Evolutionary conservation across 345 rosid genomes (phyloP).

Genomic region (Lepidium didymum): DNA sequence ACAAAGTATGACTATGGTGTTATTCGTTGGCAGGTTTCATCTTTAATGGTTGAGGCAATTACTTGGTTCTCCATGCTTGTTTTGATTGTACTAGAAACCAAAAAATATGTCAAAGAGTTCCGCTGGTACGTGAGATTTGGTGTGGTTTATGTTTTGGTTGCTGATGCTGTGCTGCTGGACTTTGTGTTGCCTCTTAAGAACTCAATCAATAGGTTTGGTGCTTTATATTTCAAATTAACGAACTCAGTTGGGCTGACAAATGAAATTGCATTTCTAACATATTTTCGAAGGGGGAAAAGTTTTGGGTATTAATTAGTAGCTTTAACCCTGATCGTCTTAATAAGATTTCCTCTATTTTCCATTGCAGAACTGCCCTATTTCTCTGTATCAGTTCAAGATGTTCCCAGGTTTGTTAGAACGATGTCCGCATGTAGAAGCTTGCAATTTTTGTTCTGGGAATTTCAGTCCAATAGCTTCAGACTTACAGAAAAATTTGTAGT

Average conservation of each 20-base stretch:
- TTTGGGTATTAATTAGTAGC: neutral
- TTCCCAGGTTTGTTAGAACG: constrained; percentile 58
- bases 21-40: constrained; percentile 39
- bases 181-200: constrained; percentile 50
- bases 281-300: neutral
- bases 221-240: neutral
- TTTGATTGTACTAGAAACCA: constrained; percentile 62
- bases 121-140: constrained; percentile 89
- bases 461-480: neutral
- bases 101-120: constrained; percentile 54
- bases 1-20: neutral
- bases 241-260: neutral
- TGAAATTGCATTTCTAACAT: neutral
- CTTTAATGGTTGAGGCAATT: constrained; percentile 55
- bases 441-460: neutral
- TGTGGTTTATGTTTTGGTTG: constrained; percentile 72
- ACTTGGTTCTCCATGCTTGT: constrained; percentile 82
- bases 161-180: constrained; percentile 77
- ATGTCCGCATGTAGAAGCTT: neutral
- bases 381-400: constrained; percentile 51
- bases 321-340: neutral
- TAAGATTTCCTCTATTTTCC: constrained; percentile 8
- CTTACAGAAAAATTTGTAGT: neutral
- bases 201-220: constrained; percentile 43
- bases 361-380: constrained; percentile 50